Percentiles rank a stretch among this genome's conserved stretches.
phyloP scores from a whole-genome alignment of 768 basidiomycete genomes.

The Coprinellus micaceus region DNA sequence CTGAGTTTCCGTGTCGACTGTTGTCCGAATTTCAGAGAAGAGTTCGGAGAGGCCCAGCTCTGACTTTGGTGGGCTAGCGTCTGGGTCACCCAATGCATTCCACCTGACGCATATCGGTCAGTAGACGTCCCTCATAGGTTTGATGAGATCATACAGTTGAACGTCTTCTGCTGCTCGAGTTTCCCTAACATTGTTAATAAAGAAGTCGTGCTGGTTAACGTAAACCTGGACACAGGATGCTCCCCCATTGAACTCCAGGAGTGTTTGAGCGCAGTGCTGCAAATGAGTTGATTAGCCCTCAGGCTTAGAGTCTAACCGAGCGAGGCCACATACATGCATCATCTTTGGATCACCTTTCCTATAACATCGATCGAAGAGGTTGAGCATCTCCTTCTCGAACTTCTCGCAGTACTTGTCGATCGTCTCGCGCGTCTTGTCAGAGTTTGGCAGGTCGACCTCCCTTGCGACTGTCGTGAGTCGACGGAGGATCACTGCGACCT shows the following conservation, averaged over 20 bases:
- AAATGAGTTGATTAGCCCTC: background rate
- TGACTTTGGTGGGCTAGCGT: slow-evolving; percentile 66
- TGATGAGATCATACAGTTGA: slow-evolving; percentile 42
- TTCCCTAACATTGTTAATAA: slow-evolving; percentile 87
- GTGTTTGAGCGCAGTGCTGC: slow-evolving; percentile 94
- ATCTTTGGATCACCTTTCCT: slow-evolving; percentile 97
- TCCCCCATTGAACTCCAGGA: slow-evolving; percentile 97
- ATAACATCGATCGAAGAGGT: slow-evolving; percentile 93
- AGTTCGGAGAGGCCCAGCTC: slow-evolving; percentile 79
- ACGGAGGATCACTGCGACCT: slow-evolving; percentile 84
- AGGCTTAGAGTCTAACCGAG: background rate
- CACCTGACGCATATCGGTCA: slow-evolving; percentile 51
- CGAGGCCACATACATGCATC: slow-evolving; percentile 76
- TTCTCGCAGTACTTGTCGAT: slow-evolving; percentile 98
- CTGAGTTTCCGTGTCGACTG: slow-evolving; percentile 93
- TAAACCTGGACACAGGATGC: slow-evolving; percentile 96
- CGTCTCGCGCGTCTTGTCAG: slow-evolving; percentile 78
- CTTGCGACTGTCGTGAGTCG: slow-evolving; percentile 84
- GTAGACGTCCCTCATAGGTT: background rate
- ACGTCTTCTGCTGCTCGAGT: slow-evolving; percentile 51
- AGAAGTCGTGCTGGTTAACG: slow-evolving; percentile 99
- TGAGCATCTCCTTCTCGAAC: slow-evolving; percentile 98
- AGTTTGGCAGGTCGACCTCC: slow-evolving; percentile 85
- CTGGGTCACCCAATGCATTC: slow-evolving; percentile 75
- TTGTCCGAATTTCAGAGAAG: slow-evolving; percentile 82